Base-by-base conservation (phyloP, 192 early-diverging fungal species). In the Mortierella alpina region DNA sequence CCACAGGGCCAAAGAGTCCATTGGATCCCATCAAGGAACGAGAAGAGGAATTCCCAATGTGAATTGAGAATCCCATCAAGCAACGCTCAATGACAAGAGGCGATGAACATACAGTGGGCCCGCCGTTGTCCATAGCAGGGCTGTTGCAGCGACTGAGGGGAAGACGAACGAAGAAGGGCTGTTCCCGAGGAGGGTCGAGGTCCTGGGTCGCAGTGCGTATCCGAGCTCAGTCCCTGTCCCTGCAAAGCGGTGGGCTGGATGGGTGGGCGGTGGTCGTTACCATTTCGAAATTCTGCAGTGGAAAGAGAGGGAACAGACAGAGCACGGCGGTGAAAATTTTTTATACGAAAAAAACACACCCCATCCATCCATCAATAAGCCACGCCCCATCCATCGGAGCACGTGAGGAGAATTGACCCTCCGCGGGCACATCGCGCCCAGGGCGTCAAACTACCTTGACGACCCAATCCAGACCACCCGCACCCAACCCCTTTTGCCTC, bases 211-310 rank as follows among this genome's bases (percentile, higher is more conserved):
- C 13, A 39, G 20, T 70, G 39, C 39, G n/a, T 31, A 3, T 31
- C 31, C 31, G 31, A 31, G 3, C 31, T 31, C 31, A 31, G 31
- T 31, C 31, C 31, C 31, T 31, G 31, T 31, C 31, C 31, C 31
- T 31, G 31, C 56, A 64, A 44, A 44, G 7, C 15, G 39, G 1
- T 11, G 39, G 17, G 15, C 56, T 8, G 39, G 31, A 49, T 12
- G 42, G 42, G 13, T 51, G 20, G 63, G 22, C 15, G 20, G 23
- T 9, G 12, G 63, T 40, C 31, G 31, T 76, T 76, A 76, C 74
- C 74, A 76, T 76, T 69, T 76, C 67, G 74, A 76, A 75, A 76
- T 64, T 76, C 67, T 75, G 73, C 74, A 73, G 63, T 66, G 62
- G 67, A 76, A 76, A 76, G 66, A 69, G 67, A 45, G 51, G 23